phyloP scores from a whole-genome alignment of 225 moss, liverwort and hornwort genomes.

The Polytrichum formosum region DNA sequence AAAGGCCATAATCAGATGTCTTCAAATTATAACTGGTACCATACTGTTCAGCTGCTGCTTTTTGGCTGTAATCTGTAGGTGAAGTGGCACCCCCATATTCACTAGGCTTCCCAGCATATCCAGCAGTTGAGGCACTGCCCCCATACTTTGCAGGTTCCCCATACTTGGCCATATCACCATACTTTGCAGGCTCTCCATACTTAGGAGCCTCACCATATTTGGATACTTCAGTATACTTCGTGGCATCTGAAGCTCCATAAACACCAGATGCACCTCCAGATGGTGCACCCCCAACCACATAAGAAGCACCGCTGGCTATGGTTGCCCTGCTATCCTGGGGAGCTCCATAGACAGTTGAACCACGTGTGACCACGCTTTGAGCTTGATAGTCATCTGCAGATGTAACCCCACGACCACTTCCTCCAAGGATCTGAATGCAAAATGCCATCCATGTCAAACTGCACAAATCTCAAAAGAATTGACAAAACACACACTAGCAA shows the following conservation, averaged over 20 bases:
- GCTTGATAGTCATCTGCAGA: conserved; percentile 79
- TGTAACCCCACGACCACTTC: conserved; percentile 60
- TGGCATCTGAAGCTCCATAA: conserved; percentile 78
- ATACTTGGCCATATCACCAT: conserved; percentile 68
- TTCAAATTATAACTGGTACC: conserved; percentile 83
- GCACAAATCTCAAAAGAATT: neutral
- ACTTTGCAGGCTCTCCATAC: conserved; percentile 75
- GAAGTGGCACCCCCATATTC: conserved; percentile 82
- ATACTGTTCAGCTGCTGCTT: conserved; percentile 77
- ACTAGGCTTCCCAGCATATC: conserved; percentile 76
- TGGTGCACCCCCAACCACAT: conserved; percentile 79
- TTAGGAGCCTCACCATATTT: conserved; percentile 86
- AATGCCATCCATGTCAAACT: conserved; percentile 3
- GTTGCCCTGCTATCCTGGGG: conserved; percentile 75
- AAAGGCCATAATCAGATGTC: conserved; percentile 70
- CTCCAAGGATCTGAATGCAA: conserved; percentile 58
- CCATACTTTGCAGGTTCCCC: conserved; percentile 82
- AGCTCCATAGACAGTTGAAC: conserved; percentile 81
- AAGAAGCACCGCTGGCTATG: conserved; percentile 85
- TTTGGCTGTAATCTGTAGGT: conserved; percentile 79
- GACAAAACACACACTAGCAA: neutral
- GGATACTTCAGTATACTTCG: conserved; percentile 83
- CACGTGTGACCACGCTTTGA: conserved; percentile 78
- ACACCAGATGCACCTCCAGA: conserved; percentile 89
- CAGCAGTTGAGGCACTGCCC: conserved; percentile 80